Percentiles rank a stretch among this genome's conserved stretches.
phyloP scores from a whole-genome alignment of 306 rosid species.

The Medicago arabica region DNA sequence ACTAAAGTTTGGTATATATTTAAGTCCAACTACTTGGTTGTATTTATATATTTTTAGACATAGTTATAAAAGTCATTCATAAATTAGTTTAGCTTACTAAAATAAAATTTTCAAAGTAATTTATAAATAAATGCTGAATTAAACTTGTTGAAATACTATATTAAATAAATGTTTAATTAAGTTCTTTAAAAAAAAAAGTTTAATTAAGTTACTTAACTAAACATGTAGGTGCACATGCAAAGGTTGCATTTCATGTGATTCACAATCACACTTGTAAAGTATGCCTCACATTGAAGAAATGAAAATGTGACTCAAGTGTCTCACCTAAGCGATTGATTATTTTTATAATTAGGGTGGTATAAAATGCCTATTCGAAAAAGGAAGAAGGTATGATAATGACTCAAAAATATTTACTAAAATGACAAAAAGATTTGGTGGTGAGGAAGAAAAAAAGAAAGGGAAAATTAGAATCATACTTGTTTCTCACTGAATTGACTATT shows the following conservation, averaged over 20 bases:
- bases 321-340: background rate
- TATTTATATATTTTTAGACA: no score
- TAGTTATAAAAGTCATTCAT: no score
- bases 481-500: constrained; percentile 39
- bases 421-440: background rate
- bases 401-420: background rate
- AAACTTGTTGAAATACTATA: background rate
- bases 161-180: background rate
- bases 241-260: constrained; percentile 36
- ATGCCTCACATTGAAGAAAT: constrained; percentile 41
- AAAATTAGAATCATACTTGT: constrained; percentile 12
- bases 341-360: background rate
- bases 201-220: background rate
- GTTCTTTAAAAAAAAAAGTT: background rate
- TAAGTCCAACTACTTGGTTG: no score
- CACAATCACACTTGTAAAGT: constrained; percentile 25
- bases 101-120: no score
- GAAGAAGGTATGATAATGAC: background rate
- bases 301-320: constrained; percentile 8
- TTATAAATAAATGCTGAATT: background rate
- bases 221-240: constrained; percentile 3
- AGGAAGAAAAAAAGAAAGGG: background rate
- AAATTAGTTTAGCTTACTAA: no score
- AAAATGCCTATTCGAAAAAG: no score
- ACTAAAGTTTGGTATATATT: no score